Percentiles rank a stretch among this genome's conserved stretches.
phyloP scores from a whole-genome alignment of 441 rosid species.

The Hura crepitans region DNA sequence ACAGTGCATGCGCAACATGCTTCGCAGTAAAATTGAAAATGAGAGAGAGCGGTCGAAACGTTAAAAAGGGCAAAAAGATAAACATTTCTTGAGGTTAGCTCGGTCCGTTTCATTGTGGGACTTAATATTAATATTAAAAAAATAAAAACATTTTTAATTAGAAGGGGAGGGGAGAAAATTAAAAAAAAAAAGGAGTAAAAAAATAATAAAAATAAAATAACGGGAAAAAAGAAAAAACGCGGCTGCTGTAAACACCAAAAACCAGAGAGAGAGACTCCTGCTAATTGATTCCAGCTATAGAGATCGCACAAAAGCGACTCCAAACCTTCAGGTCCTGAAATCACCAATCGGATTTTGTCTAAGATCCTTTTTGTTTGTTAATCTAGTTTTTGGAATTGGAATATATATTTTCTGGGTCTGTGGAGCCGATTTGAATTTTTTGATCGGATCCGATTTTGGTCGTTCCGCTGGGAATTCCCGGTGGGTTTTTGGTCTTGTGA shows the following conservation, averaged over 20 bases:
- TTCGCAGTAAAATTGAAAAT: neutral
- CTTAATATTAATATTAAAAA: neutral
- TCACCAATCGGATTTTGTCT: neutral
- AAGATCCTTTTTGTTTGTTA: conserved; percentile 14
- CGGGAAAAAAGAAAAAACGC: conserved; percentile 34
- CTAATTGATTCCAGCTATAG: conserved; percentile 32
- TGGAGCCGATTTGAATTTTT: conserved; percentile 27
- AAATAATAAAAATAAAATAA: conserved; percentile 8
- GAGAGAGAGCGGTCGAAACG: conserved; percentile 7
- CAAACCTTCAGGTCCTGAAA: neutral
- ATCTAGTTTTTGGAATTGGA: neutral
- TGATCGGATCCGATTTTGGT: conserved; percentile 41
- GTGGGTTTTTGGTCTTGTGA: conserved; percentile 31
- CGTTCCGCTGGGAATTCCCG: conserved; percentile 33
- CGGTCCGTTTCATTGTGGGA: neutral
- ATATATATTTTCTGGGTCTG: neutral
- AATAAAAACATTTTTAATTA: neutral
- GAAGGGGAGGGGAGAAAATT: neutral
- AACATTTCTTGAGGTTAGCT: too few species aligned
- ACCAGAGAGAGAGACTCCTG: conserved; percentile 35
- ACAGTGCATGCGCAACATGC: neutral
- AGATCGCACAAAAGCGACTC: conserved; percentile 38
- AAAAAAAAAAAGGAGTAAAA: neutral
- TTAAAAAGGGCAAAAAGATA: too few species aligned
- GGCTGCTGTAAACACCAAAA: conserved; percentile 41